Evolutionary conservation across 2,329 filamentous ascomycete genomes (phyloP).

Genomic region (Penicillium nordicum): DNA sequence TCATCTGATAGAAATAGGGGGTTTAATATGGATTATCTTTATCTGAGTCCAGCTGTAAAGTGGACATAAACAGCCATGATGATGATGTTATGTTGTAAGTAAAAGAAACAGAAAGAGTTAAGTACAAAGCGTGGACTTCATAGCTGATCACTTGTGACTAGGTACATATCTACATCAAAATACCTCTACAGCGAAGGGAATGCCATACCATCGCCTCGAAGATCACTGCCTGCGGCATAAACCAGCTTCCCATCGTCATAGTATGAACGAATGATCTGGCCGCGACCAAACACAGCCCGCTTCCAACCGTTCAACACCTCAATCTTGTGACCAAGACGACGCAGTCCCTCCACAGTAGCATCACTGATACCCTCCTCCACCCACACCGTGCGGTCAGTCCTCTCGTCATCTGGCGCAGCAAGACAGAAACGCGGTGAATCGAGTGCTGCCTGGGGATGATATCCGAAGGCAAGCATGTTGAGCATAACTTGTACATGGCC

Average conservation of each 20-base stretch:
- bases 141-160: background rate
- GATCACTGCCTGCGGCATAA: constrained; percentile 87
- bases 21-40: background rate
- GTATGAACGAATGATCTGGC: constrained; percentile 46
- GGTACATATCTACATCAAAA: background rate
- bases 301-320: constrained; percentile 22
- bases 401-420: constrained; percentile 62
- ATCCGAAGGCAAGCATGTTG: constrained; percentile 78
- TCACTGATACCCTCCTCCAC: constrained; percentile 24
- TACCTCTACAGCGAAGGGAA: constrained; percentile 42
- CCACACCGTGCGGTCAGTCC: constrained; percentile 18
- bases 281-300: constrained; percentile 21
- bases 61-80: background rate
- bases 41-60: background rate
- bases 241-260: constrained; percentile 70
- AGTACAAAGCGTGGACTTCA: background rate
- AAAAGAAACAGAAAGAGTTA: background rate
- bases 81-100: no score
- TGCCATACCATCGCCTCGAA: constrained; percentile 76
- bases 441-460: constrained; percentile 81
- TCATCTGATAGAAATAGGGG: no score
- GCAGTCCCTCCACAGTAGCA: constrained; percentile 18
- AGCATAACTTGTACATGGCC: constrained; percentile 91
- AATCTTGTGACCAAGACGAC: constrained; percentile 21
- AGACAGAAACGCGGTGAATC: constrained; percentile 92